Evolutionary conservation across 2,329 filamentous ascomycete species (phyloP).

Genomic region (Ophiosphaerella korrae): DNA sequence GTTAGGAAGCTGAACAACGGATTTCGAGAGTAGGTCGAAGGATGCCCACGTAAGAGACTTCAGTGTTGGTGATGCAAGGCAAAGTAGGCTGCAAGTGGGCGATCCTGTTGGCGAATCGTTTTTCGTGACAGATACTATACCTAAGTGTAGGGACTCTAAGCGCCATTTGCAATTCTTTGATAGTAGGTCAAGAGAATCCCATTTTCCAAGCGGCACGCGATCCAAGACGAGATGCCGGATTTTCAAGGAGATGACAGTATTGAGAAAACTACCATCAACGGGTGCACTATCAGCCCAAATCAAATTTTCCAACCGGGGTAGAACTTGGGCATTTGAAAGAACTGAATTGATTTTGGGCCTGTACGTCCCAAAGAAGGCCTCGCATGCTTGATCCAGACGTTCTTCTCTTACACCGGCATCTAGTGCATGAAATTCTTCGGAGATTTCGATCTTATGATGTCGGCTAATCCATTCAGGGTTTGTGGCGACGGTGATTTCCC

Average conservation of each 20-base stretch:
- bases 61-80: constrained; percentile 2
- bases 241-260: not conserved
- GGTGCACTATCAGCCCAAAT: not conserved
- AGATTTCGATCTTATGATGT: not conserved
- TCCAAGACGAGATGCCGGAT: not conserved
- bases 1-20: not conserved
- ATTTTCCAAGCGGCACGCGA: not conserved
- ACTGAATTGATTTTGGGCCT: not conserved
- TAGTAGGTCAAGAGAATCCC: not conserved
- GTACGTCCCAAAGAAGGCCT: not conserved
- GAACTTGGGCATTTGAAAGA: not conserved
- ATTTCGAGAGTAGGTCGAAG: not conserved
- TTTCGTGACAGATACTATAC: not conserved
- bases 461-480: not conserved
- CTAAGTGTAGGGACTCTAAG: not conserved
- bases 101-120: not conserved
- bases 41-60: constrained; percentile 3
- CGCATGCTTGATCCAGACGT: not conserved
- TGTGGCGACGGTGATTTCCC: not conserved
- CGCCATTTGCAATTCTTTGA: not conserved
- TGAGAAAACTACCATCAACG: not conserved
- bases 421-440: not conserved
- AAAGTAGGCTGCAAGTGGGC: constrained; percentile 1
- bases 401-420: not conserved
- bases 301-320: not conserved